Percentiles rank a stretch among this genome's conserved stretches.
Evolutionary conservation across 2,329 filamentous ascomycete species (phyloP).

Genomic region (Aspergillus sp.): DNA sequence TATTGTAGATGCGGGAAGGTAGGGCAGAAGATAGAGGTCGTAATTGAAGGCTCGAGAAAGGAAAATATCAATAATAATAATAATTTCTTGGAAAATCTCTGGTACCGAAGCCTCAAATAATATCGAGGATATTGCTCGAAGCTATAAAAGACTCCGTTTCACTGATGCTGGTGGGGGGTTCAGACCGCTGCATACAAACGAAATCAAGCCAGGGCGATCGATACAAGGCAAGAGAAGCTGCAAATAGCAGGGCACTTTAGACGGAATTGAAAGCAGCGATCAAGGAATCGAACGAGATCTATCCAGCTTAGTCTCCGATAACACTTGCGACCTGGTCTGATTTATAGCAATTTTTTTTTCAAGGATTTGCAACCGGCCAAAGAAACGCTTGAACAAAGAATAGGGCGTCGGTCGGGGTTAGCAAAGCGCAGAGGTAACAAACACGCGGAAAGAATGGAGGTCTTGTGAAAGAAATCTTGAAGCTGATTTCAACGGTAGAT

Average conservation of each 20-base stretch:
- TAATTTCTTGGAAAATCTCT: constrained; percentile 15
- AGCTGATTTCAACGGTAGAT: not conserved
- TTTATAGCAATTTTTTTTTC: not conserved
- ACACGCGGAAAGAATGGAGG: not conserved
- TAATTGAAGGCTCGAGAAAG: constrained; percentile 18
- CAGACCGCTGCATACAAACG: constrained; percentile 37
- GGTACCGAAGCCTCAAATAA: constrained; percentile 25
- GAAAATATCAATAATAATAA: not conserved
- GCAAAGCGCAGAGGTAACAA: not conserved
- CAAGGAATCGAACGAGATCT: constrained; percentile 11
- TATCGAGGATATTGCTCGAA: constrained; percentile 26
- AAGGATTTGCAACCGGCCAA: not conserved
- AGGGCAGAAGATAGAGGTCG: constrained; percentile 15
- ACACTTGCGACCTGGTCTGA: not conserved
- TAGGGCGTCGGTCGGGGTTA: not conserved
- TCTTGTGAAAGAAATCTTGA: not conserved
- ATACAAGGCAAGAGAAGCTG: constrained; percentile 28
- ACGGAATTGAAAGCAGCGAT: constrained; percentile 14
- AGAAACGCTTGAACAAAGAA: not conserved
- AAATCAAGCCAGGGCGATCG: constrained; percentile 25
- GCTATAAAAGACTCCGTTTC: constrained; percentile 28
- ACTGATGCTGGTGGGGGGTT: constrained; percentile 23
- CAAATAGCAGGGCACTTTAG: constrained; percentile 14
- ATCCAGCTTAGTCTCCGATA: constrained; percentile 11
- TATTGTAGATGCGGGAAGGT: constrained; percentile 8